Evolutionary conservation across 768 basidiomycete genomes (phyloP).

Genomic region (Psilocybe azurescens): DNA sequence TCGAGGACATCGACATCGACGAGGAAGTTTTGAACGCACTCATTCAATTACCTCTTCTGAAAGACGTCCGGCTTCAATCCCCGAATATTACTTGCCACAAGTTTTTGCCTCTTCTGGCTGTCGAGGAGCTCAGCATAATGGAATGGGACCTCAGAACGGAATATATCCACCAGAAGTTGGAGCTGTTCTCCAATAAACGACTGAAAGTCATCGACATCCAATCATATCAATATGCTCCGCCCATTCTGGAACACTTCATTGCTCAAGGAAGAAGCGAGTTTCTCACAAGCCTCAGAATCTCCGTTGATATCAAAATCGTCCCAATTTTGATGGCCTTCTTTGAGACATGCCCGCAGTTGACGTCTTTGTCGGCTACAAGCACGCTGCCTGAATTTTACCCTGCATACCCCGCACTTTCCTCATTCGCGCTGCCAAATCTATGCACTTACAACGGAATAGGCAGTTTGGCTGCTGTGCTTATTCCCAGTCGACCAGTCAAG

Average conservation of each 20-base stretch:
- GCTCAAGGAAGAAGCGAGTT: neutral
- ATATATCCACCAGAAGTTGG: neutral
- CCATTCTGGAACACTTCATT: neutral
- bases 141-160: neutral
- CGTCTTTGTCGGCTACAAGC: neutral
- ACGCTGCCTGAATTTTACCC: neutral
- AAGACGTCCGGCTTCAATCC: neutral
- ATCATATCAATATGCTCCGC: neutral
- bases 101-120: neutral
- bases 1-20: slow-evolving; percentile 6
- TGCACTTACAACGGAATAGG: neutral
- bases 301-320: slow-evolving; percentile 1
- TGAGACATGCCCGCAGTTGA: slow-evolving; percentile 2
- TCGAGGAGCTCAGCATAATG: slow-evolving; percentile 4
- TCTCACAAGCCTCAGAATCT: neutral
- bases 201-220: neutral
- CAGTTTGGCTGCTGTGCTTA: slow-evolving; percentile 1
- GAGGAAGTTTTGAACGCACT: neutral
- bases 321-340: slow-evolving; percentile 2
- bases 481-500: neutral
- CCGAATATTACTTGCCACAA: neutral
- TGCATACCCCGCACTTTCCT: neutral
- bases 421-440: slow-evolving; percentile 1
- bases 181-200: neutral
- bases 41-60: neutral